phyloP scores from a whole-genome alignment of 2,329 filamentous ascomycete genomes.

The Alternaria gaisen region DNA sequence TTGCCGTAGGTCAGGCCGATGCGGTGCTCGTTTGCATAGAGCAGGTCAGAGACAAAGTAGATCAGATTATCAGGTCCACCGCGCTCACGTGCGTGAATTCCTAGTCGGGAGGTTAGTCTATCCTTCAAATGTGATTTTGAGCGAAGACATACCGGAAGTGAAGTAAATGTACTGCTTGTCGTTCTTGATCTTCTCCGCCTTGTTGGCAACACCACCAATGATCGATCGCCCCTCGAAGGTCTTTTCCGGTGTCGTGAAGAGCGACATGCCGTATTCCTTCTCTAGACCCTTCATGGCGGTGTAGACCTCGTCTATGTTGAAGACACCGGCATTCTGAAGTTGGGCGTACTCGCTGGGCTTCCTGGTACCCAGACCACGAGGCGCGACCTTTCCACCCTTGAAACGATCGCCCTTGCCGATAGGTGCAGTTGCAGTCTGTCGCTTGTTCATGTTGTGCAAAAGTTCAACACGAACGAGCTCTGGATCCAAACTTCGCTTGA shows the following conservation, averaged over 20 bases:
- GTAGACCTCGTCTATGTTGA: constrained; percentile 58
- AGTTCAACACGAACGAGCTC: constrained; percentile 33
- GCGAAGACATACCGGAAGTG: constrained; percentile 51
- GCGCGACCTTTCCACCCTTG: constrained; percentile 54
- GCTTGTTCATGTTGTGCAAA: constrained; percentile 38
- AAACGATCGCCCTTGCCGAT: constrained; percentile 54
- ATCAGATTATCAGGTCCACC: constrained; percentile 66
- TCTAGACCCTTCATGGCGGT: constrained; percentile 57
- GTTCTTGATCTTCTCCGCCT: constrained; percentile 55
- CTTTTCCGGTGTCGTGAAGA: constrained; percentile 55
- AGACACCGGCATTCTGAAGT: constrained; percentile 51
- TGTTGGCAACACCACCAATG: constrained; percentile 53
- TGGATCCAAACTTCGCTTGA: constrained; percentile 37
- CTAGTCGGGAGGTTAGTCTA: neutral
- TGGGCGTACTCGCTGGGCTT: constrained; percentile 38
- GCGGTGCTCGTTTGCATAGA: constrained; percentile 61
- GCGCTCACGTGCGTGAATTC: constrained; percentile 66
- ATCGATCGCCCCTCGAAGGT: constrained; percentile 54
- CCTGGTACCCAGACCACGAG: constrained; percentile 54
- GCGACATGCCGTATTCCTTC: constrained; percentile 53
- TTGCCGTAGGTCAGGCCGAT: constrained; percentile 63
- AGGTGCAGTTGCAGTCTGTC: constrained; percentile 39
- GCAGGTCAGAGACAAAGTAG: constrained; percentile 66
- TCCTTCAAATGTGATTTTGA: too few relatives aligned
- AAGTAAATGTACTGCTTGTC: constrained; percentile 61